These are phyloP conservation scores for Botrytis hyacinthi DNA, from an alignment of 2,329 filamentous ascomycete genomes.

Conservation along the genomic window DNA sequence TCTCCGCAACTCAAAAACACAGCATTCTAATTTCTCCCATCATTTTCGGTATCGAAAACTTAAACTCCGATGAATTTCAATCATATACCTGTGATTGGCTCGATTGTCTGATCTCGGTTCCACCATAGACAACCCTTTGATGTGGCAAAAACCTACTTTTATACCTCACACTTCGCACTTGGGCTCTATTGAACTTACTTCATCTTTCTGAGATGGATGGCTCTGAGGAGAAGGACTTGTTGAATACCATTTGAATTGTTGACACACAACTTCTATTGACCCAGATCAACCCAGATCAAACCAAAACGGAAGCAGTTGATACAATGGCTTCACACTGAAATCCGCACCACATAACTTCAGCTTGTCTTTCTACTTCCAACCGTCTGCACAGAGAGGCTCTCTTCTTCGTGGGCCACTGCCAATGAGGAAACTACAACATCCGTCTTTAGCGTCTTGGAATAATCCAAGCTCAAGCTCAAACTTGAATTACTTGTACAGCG, in stretches of 20 bases:
- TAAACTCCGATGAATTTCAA: not conserved
- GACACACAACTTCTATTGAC: not conserved
- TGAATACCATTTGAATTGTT: not conserved
- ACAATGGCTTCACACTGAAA: not conserved
- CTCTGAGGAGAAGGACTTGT: not conserved
- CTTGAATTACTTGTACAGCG: too few species aligned
- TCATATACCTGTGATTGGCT: not conserved
- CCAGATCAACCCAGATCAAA: too few species aligned
- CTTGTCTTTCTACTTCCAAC: not conserved
- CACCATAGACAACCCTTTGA: not conserved
- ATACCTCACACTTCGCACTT: not conserved
- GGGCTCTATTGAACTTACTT: not conserved
- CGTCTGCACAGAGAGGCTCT: not conserved
- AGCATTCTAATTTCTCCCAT: slow-evolving; percentile 13
- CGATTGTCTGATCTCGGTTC: not conserved
- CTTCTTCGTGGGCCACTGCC: not conserved
- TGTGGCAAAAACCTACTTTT: not conserved
- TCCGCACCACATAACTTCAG: not conserved
- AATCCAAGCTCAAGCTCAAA: not conserved
- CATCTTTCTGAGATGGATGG: not conserved
- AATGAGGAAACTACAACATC: not conserved
- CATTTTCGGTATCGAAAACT: slow-evolving; percentile 8
- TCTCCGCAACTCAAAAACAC: not conserved
- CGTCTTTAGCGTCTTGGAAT: not conserved
- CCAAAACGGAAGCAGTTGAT: not conserved